These are phyloP conservation scores for Metschnikowia baotianmanensis DNA, from an alignment of 805 yeast genomes.

Conservation along the genomic window DNA sequence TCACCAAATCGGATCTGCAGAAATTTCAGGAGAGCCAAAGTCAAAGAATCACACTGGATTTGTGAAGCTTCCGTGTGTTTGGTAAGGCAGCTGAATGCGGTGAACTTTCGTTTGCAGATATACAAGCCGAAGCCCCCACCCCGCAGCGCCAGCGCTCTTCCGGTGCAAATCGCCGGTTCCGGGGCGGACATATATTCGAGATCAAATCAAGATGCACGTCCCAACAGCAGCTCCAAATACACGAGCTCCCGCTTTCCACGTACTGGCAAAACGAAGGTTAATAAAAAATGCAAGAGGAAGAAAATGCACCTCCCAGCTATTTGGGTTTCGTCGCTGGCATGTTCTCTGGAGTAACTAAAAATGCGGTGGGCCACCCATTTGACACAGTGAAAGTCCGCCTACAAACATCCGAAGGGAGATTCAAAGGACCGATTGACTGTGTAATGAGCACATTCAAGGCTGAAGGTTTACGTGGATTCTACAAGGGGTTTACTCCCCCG, in stretches of 20 bases:
- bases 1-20: too few species aligned
- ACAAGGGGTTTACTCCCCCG: constrained; percentile 92
- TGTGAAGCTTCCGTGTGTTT: too few species aligned
- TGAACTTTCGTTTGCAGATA: too few species aligned
- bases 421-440: constrained; percentile 82
- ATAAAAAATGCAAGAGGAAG: constrained; percentile 1
- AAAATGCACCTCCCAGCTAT: constrained; percentile 44
- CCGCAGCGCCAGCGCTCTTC: background rate
- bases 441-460: constrained; percentile 64
- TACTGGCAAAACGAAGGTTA: too few species aligned
- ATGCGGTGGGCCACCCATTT: constrained; percentile 90
- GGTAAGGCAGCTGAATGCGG: too few species aligned
- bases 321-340: constrained; percentile 88
- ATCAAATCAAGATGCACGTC: too few species aligned
- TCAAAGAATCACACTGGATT: too few species aligned
- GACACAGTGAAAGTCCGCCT: constrained; percentile 86
- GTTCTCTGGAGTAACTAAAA: constrained; percentile 82
- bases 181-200: too few species aligned
- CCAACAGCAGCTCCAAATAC: background rate
- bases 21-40: too few species aligned
- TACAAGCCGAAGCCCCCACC: too few species aligned
- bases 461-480: constrained; percentile 79
- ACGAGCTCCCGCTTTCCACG: too few species aligned
- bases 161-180: constrained; percentile 7
- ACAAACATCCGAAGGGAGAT: constrained; percentile 61